Percentiles rank a stretch among this genome's conserved stretches.
Conservation (phyloP, 768 basidiomycete genomes). For the Mycena chlorophos region DNA sequence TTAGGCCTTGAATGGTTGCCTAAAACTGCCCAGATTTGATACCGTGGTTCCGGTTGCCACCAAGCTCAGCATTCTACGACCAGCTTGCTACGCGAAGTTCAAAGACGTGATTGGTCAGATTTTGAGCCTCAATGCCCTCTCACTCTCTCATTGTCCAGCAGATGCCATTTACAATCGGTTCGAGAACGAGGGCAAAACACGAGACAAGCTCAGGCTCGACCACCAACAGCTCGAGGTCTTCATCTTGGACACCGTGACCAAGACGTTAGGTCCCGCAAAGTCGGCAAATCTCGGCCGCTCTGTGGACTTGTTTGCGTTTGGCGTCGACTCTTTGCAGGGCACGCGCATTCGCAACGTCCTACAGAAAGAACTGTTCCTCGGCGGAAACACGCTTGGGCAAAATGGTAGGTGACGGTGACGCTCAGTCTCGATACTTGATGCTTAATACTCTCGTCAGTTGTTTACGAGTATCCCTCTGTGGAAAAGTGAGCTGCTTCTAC, state of each 20-base stretch:
- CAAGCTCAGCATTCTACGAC: conserved; percentile 51
- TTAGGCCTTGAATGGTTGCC: conserved; percentile 18
- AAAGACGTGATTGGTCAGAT: conserved; percentile 46
- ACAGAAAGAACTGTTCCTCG: conserved; percentile 40
- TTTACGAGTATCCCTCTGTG: conserved; percentile 52
- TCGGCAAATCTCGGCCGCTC: conserved; percentile 29
- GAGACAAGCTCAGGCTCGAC: conserved; percentile 26
- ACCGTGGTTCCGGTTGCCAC: conserved; percentile 52
- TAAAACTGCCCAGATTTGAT: conserved; percentile 16
- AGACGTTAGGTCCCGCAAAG: conserved; percentile 34
- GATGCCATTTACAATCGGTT: conserved; percentile 41
- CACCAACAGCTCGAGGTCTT: conserved; percentile 36
- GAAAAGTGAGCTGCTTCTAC: conserved; percentile 30
- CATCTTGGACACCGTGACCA: conserved; percentile 35
- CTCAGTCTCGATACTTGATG: conserved; percentile 19
- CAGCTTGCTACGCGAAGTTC: conserved; percentile 52
- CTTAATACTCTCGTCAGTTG: conserved; percentile 28
- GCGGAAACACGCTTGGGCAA: conserved; percentile 33
- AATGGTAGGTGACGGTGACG: conserved; percentile 27
- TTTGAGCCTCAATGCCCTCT: conserved; percentile 13
- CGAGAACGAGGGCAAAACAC: conserved; percentile 38
- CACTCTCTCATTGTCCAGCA: conserved; percentile 2
- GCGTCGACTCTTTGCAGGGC: conserved; percentile 55
- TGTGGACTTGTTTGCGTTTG: conserved; percentile 48
- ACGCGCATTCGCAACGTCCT: conserved; percentile 50